Percentiles rank a stretch among this genome's conserved stretches.
These are phyloP conservation scores for Jaapia argillacea DNA, from an alignment of 768 basidiomycete species.

Conservation along the genomic window DNA sequence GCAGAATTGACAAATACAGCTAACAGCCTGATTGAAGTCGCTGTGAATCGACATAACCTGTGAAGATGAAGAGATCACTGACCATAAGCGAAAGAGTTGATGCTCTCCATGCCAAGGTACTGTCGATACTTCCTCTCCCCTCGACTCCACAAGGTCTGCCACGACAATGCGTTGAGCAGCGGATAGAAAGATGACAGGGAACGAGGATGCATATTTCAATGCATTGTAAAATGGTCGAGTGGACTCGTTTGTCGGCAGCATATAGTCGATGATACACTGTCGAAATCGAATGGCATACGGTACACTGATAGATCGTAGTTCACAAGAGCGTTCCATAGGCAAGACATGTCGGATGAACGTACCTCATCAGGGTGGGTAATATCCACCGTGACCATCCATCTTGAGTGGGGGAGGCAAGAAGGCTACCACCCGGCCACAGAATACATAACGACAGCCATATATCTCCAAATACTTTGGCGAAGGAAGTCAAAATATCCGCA, in stretches of 20 bases:
- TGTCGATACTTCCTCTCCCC: conserved; percentile 30
- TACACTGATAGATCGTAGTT: conserved; percentile 36
- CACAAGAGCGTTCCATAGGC: conserved; percentile 1
- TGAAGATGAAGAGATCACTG: conserved; percentile 14
- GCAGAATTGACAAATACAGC: conserved; percentile 80
- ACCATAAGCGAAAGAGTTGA: conserved; percentile 81
- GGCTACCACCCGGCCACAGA: conserved; percentile 76
- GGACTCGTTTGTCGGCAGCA: conserved; percentile 47
- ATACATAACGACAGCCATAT: conserved; percentile 83
- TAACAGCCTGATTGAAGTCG: conserved; percentile 68
- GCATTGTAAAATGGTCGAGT: conserved; percentile 82
- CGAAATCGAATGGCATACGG: conserved; percentile 88
- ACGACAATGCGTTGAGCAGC: conserved; percentile 76
- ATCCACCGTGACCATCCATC: conserved; percentile 66
- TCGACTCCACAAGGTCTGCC: conserved; percentile 41
- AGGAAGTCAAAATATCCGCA: conserved; percentile 94
- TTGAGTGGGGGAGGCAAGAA: conserved; percentile 51
- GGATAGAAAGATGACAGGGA: conserved; percentile 92
- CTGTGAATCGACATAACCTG: too few species aligned
- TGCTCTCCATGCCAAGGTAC: conserved; percentile 68
- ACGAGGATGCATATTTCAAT: conserved; percentile 91
- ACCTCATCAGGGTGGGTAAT: conserved; percentile 85
- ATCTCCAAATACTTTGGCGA: conserved; percentile 94
- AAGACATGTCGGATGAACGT: conserved; percentile 9
- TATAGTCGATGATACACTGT: conserved; percentile 89